Conservation (phyloP, 2,329 filamentous ascomycete genomes). For the Bisporella sp. region DNA sequence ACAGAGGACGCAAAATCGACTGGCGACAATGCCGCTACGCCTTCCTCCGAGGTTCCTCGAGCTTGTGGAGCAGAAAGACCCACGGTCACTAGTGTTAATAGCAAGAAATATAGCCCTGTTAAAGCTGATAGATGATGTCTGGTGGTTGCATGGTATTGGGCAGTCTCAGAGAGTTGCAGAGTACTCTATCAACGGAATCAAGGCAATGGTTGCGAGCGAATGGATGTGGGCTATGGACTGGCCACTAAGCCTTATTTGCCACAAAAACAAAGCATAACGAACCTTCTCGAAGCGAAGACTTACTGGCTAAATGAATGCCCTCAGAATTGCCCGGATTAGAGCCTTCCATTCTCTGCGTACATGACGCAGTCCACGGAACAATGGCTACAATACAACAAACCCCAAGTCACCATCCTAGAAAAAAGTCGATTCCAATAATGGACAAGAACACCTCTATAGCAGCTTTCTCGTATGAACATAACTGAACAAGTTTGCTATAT, state of each 20-base stretch:
- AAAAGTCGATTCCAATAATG: too few relatives aligned
- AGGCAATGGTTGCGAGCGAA: slow-evolving; percentile 1
- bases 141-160: slow-evolving; percentile 10
- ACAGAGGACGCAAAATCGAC: slow-evolving; percentile 1
- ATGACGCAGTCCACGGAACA: too few relatives aligned
- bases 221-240: slow-evolving; percentile 9
- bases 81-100: slow-evolving; percentile 5
- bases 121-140: slow-evolving; percentile 8
- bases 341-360: too few relatives aligned
- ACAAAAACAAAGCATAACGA: not conserved
- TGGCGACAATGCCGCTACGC: slow-evolving; percentile 9
- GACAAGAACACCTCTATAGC: too few relatives aligned
- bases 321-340: too few relatives aligned
- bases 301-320: not conserved
- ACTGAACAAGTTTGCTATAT: too few relatives aligned
- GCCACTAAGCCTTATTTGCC: slow-evolving; percentile 2
- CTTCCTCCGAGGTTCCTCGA: slow-evolving; percentile 44
- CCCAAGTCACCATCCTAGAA: too few relatives aligned
- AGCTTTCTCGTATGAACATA: too few relatives aligned
- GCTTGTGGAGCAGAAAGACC: slow-evolving; percentile 48
- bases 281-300: not conserved
- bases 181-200: slow-evolving; percentile 2
- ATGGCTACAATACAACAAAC: too few relatives aligned
- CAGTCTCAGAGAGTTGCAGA: not conserved
- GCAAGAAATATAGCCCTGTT: slow-evolving; percentile 6